Base-by-base conservation (phyloP, 2,329 filamentous ascomycete genomes). In the Rutstroemia sydowiana region DNA sequence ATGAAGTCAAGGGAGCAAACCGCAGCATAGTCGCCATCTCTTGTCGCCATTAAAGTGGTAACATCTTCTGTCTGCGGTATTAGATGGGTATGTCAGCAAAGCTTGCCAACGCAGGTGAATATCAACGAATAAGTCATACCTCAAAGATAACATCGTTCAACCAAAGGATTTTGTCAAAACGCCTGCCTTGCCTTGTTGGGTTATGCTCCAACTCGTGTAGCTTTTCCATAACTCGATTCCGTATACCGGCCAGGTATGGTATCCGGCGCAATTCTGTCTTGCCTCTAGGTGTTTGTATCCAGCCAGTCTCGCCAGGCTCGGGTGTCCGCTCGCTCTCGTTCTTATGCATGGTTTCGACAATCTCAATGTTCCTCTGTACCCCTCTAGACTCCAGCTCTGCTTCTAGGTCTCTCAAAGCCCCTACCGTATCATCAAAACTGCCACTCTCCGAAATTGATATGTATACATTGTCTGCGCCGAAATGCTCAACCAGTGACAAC, bases 401-500 rank as follows among this genome's bases (percentile, higher is more conserved):
- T 49, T 85, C 81, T 28, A 88, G 69, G 16, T 76, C 71, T 28
- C 65, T 68, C 55, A 88, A 69, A n/a, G 76, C 77, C 14, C 69
- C 73, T 64, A 86, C 87, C n/a, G 78, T 85, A 53, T 81, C 71
- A 63, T 88, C 85, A 70, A 76, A 83, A 64, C 80, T 85, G 5
- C 84, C 84, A 60, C 80, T 84, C 66, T 88, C 84, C 56, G 78
- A 77, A 23, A 87, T 74, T 56, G 78, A 81, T 41, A 88, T 74
- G 63, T 77, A 87, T 3, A 87, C 76, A 61, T 87, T 86, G 1
- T 79, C 73, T 0, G 75, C 66, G 0, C 84, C 83, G 5, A 86
- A 69, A 7, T 72, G 69, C 47, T 75, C 69, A 4, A 77, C 74
- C 18, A 88, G 68, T 1, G 75, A 70, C 5, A 84, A 54, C 6